These are phyloP conservation scores for Albizia julibrissin DNA, from an alignment of 306 rosid species.

Conservation along the genomic window DNA sequence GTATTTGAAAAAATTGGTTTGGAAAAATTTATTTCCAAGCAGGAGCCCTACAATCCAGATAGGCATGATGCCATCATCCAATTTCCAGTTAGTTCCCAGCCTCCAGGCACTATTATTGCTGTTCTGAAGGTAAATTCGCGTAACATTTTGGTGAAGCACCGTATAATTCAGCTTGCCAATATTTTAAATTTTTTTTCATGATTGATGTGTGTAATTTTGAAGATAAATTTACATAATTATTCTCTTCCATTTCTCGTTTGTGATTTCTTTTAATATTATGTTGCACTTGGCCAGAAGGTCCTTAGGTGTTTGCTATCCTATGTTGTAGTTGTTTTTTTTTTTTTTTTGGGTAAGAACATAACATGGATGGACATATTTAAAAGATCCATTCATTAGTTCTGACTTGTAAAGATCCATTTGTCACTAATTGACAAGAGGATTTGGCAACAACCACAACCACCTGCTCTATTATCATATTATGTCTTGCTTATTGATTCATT, in stretches of 20 bases:
- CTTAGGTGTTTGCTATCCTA: background rate
- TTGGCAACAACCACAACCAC: background rate
- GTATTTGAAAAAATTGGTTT: slow-evolving; percentile 72
- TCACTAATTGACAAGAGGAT: background rate
- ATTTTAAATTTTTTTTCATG: background rate
- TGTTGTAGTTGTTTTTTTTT: background rate
- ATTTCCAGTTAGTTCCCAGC: slow-evolving; percentile 74
- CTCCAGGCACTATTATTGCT: slow-evolving; percentile 72
- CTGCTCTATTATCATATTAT: background rate
- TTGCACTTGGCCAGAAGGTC: background rate
- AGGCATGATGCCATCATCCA: slow-evolving; percentile 76
- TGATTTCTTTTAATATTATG: background rate
- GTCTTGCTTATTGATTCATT: background rate
- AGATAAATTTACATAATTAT: slow-evolving; percentile 29
- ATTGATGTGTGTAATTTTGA: background rate
- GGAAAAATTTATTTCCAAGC: slow-evolving; percentile 72
- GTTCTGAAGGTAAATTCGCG: slow-evolving; percentile 65
- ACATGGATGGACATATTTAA: background rate
- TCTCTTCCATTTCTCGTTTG: background rate
- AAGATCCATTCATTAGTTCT: background rate
- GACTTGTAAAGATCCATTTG: background rate
- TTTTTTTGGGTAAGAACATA: background rate
- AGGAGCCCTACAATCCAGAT: slow-evolving; percentile 89
- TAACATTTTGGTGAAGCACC: background rate
- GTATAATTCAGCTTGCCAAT: background rate